Conservation (phyloP, 2,329 filamentous ascomycete genomes). For the Penicillium sp. region DNA sequence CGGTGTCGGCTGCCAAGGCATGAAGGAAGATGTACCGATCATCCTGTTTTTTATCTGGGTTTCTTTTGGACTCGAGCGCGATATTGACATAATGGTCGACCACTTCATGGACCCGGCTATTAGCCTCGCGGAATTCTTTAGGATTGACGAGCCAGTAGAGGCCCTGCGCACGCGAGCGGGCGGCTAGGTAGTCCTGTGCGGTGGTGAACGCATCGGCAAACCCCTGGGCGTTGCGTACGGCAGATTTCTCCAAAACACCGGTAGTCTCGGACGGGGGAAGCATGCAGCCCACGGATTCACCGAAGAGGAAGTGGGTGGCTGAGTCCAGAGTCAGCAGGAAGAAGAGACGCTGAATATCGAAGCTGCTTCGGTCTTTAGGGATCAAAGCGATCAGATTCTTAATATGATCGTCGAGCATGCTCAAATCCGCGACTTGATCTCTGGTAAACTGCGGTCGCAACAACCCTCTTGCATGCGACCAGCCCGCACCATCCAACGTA, state of each 20-base stretch:
- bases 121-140: slow-evolving; percentile 40
- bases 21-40: slow-evolving; percentile 49
- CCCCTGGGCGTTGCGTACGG: slow-evolving; percentile 30
- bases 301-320: slow-evolving; percentile 80
- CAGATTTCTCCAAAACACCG: slow-evolving; percentile 46
- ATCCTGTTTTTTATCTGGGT: slow-evolving; percentile 29
- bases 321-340: slow-evolving; percentile 79
- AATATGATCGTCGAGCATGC: slow-evolving; percentile 75
- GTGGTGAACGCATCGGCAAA: slow-evolving; percentile 38
- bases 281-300: slow-evolving; percentile 63
- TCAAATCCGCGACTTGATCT: slow-evolving; percentile 66
- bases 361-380: slow-evolving; percentile 45
- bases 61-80: slow-evolving; percentile 36
- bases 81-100: slow-evolving; percentile 49
- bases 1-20: slow-evolving; percentile 45
- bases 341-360: slow-evolving; percentile 73
- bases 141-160: slow-evolving; percentile 40
- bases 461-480: slow-evolving; percentile 74
- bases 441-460: slow-evolving; percentile 82
- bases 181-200: slow-evolving; percentile 30
- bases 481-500: slow-evolving; percentile 70
- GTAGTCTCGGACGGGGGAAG: slow-evolving; percentile 38
- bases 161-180: slow-evolving; percentile 27
- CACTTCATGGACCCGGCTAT: slow-evolving; percentile 44
- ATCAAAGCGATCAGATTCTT: slow-evolving; percentile 62